Percentiles rank a stretch among this genome's conserved stretches.
Conservation (phyloP, 2,329 filamentous ascomycete genomes). For the Bertia moriformis region DNA sequence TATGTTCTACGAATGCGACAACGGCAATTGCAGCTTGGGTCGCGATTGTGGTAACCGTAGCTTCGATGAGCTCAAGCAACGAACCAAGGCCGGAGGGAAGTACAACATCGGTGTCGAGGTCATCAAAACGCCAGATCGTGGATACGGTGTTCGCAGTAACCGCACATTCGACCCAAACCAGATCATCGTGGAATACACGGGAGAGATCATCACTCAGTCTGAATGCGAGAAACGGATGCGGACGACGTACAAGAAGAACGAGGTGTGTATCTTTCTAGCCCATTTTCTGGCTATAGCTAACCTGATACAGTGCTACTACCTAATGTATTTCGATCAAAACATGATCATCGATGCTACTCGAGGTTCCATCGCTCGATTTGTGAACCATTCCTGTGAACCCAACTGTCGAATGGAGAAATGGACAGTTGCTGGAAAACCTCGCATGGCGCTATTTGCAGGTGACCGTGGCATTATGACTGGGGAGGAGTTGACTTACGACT, state of each 20-base stretch:
- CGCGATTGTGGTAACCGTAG: conserved; percentile 45
- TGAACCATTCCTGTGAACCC: conserved; percentile 89
- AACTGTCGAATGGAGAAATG: conserved; percentile 98
- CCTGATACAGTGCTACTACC: conserved; percentile 40
- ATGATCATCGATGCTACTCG: conserved; percentile 59
- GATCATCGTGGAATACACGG: conserved; percentile 59
- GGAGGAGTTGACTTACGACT: conserved; percentile 88
- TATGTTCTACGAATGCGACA: conserved; percentile 58
- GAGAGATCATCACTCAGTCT: conserved; percentile 53
- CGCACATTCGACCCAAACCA: conserved; percentile 49
- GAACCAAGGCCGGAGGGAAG: conserved; percentile 39
- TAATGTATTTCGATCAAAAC: conserved; percentile 59
- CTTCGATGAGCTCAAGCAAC: conserved; percentile 43
- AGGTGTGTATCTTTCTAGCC: conserved; percentile 25
- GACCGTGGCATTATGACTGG: conserved; percentile 82
- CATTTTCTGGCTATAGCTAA: not conserved
- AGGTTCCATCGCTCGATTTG: conserved; percentile 55
- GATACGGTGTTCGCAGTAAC: conserved; percentile 51
- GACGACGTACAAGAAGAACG: conserved; percentile 50
- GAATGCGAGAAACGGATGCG: conserved; percentile 54
- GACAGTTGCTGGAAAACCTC: conserved; percentile 82
- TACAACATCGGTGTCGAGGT: conserved; percentile 57
- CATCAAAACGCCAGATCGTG: conserved; percentile 45
- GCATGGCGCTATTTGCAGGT: conserved; percentile 93
- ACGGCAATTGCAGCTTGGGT: conserved; percentile 43